Base-by-base conservation (phyloP, 495 filamentous ascomycete species). In the Penicillium mononematosum region DNA sequence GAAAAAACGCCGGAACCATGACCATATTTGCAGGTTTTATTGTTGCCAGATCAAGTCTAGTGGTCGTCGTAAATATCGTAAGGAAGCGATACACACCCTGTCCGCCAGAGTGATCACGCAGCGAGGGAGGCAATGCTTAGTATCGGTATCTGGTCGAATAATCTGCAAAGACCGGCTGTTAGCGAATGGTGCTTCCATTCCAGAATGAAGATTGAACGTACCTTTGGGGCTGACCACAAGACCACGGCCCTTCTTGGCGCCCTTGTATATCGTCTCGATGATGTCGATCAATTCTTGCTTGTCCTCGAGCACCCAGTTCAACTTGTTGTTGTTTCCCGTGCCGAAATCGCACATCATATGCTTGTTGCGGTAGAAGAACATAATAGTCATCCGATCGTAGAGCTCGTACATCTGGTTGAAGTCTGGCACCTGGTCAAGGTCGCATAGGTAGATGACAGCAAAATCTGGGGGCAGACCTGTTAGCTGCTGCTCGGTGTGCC, bases 261-360 rank as follows among this genome's bases (percentile, higher is more conserved):
- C 94, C 55, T 92, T 88, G 72, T 98, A 98, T 56, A 98, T 92
- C 14, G 92, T 96, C 75, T 98, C 95, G 66, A 97, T 87, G 66
- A 98, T 98, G 74, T 98, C 95, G 64, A 98, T 98, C 66, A 98
- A 73, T 76, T 98, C 94, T 72, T 98, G 94, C 75, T 98, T 98
- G 68, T 98, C 94, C 74, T 98, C 94, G 53, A 97, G 73, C 39
- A 98, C 92, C 85, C 90, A 98, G 73, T 97, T 98, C 64, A 96
- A 80, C 71, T 96, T 96, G 74, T 98, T 98, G 72, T 98, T 98
- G 76, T 98, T 96, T 63, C 94, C 94, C 5, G 95, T 98, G 12
- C 94, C 93, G 60, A 96, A 94, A 85, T 97, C 94, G 70, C 76
- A 92, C 90, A 95, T 94, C 87, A 98, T 98, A 72, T 98, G 92